Conservation (phyloP, 192 early-diverging fungal species). For the Thamnidium elegans region DNA sequence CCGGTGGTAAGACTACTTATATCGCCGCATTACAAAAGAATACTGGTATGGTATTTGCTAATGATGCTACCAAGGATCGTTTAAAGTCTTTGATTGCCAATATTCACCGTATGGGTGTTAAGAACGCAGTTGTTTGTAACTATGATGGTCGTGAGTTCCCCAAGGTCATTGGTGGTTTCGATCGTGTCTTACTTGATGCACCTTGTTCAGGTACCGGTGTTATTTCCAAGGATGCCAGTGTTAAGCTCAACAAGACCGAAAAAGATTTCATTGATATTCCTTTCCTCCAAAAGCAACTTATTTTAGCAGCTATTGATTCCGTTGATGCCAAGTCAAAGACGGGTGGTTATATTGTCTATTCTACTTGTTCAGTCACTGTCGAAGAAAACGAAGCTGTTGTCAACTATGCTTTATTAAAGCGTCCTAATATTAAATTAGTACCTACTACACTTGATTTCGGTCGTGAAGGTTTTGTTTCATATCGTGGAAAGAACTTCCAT, state of each 20-base stretch:
- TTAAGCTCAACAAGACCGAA: constrained; percentile 93
- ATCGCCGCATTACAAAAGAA: constrained; percentile 95
- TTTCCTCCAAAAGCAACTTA: constrained; percentile 93
- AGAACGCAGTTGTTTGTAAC: constrained; percentile 72
- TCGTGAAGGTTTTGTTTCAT: constrained; percentile 83
- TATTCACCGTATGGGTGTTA: constrained; percentile 37
- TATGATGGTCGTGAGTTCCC: constrained; percentile 99
- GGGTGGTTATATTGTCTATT: constrained; percentile 96
- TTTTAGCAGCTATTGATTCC: constrained; percentile 95
- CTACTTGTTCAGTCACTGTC: constrained; percentile 96
- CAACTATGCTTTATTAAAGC: constrained; percentile 89
- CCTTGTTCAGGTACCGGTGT: constrained; percentile 99
- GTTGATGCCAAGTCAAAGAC: constrained; percentile 90
- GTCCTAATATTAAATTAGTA: constrained; percentile 93
- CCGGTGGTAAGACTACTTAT: constrained; percentile 97
- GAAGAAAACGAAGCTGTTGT: constrained; percentile 99
- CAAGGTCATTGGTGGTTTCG: constrained; percentile 94
- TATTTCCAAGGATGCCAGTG: constrained; percentile 95
- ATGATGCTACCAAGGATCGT: constrained; percentile 94
- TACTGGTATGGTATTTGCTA: constrained; percentile 95
- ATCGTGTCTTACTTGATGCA: constrained; percentile 94
- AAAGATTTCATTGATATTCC: constrained; percentile 92
- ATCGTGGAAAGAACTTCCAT: constrained; percentile 87
- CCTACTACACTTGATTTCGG: constrained; percentile 90
- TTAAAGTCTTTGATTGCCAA: constrained; percentile 76